Conservation (phyloP, 129 eudicot genomes). For the Helianthus tuberosus region DNA sequence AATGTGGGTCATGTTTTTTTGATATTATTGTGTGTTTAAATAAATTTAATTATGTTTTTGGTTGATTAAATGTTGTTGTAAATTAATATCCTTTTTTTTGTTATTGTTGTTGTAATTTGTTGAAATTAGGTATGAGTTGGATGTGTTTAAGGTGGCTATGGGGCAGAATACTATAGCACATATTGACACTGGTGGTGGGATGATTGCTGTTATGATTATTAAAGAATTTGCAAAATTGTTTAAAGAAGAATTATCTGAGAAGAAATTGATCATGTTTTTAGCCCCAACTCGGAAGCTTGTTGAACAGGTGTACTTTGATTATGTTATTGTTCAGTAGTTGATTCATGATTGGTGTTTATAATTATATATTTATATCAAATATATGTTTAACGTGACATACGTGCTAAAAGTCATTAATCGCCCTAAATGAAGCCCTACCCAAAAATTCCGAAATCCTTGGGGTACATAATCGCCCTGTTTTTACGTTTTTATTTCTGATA, state of each 20-base stretch:
- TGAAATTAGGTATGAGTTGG: constrained; percentile 4
- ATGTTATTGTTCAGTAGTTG: not conserved
- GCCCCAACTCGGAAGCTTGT: constrained; percentile 82
- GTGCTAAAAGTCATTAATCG: no score
- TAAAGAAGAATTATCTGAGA: constrained; percentile 21
- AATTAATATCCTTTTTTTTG: not conserved
- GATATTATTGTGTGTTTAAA: no score
- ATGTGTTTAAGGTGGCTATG: constrained; percentile 25
- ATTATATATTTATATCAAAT: not conserved
- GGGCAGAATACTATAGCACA: constrained; percentile 65
- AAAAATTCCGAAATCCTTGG: no score
- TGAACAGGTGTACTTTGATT: constrained; percentile 44
- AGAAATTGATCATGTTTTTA: constrained; percentile 59
- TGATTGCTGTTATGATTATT: constrained; percentile 67
- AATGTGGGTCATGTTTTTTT: no score
- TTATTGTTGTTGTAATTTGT: not conserved
- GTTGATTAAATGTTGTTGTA: no score
- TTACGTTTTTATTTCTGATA: no score
- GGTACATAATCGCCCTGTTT: no score
- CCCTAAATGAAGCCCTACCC: no score
- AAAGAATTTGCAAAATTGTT: constrained; percentile 46
- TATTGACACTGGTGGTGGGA: constrained; percentile 56
- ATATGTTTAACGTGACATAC: no score
- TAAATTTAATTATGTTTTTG: no score
- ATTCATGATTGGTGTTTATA: not conserved